Evolutionary conservation across 345 rosid species (phyloP), one percentile per base, ranked within the genome.

Genomic region (Citrus trifoliata): DNA sequence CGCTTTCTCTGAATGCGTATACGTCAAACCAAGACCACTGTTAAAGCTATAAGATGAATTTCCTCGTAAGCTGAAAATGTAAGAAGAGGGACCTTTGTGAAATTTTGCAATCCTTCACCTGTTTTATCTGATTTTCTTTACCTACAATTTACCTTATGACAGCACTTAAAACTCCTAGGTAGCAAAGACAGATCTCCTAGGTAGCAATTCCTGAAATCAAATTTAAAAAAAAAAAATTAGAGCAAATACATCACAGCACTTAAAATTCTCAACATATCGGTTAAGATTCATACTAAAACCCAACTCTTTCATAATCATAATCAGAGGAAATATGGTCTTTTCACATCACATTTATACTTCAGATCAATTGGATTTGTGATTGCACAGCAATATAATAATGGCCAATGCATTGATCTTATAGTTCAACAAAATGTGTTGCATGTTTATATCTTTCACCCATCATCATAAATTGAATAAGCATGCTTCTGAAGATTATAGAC

Each of bases 141-240:
- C 82, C 92, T 89, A 89, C 82, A 73, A 73, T 81, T 77, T 80
- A 83, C 82, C 78, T 78, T 79, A 71, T 76, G 76, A 79, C 75
- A 85, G 40, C 40, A 37, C 40, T 37, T 37, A 37, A 37, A 37
- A 37, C 40, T 37, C 40, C 40, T 7, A 37, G 40, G 40, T 85
- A 81, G 83, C 72, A 85, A 66, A 64, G 83, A 80, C 76, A 81
- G 84, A 79, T 80, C 86, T 84, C 88, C 93, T 91, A 91, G 77
- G 91, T 77, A 85, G 91, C 93, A 84, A 91, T 87, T 82, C 95
- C 95, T 91, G 90, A 86, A 73, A 38, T 24, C 73, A 80, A 75
- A 67, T 27, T 9, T 21, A 55, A 40, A 25, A 62, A 35, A 30
- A 30, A 35, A 5, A 35, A 16, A 70, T 76, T 30, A 76, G 24